A percentile compares a stretch with the other conserved stretches of the same genome.
Evolutionary conservation across 306 rosid genomes (phyloP).

Genomic region (Erythrophleum fordii): DNA sequence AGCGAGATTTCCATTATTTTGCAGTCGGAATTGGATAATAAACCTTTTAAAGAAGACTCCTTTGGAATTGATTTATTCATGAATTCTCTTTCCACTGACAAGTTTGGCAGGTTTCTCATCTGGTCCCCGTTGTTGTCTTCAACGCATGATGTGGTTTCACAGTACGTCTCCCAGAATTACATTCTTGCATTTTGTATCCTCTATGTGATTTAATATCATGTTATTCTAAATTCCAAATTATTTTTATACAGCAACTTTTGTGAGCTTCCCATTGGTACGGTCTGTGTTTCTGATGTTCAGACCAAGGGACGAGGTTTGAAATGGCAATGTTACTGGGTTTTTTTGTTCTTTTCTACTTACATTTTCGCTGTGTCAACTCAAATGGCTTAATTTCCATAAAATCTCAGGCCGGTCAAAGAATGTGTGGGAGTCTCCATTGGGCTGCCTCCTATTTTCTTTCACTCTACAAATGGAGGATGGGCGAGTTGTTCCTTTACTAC

Average conservation of each 20-base stretch:
- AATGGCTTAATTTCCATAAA: conserved; percentile 20
- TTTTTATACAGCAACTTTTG: conserved; percentile 72
- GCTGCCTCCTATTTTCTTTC: conserved; percentile 89
- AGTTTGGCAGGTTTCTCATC: conserved; percentile 80
- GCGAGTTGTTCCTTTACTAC: conserved; percentile 74
- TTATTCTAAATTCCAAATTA: conserved; percentile 17
- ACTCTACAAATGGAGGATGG: conserved; percentile 90
- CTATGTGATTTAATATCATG: conserved; percentile 2
- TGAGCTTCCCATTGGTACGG: conserved; percentile 83
- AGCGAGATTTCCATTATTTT: conserved; percentile 48
- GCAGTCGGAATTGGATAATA: conserved; percentile 59
- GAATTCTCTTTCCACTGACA: conserved; percentile 68
- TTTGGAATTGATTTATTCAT: conserved; percentile 63
- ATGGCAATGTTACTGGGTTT: conserved; percentile 21
- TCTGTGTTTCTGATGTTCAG: conserved; percentile 87
- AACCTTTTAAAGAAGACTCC: conserved; percentile 40
- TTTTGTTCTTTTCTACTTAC: conserved; percentile 1
- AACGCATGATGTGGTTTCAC: conserved; percentile 86
- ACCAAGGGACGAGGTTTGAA: conserved; percentile 86
- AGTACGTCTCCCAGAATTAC: conserved; percentile 50
- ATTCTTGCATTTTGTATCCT: not conserved
- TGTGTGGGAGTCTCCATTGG: conserved; percentile 89
- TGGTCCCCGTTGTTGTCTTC: conserved; percentile 85
- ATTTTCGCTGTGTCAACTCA: conserved; percentile 12
- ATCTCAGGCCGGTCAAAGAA: conserved; percentile 88